Percentiles rank a stretch among this genome's conserved stretches.
Conservation (phyloP, 805 yeast species). For the Jamesozyma piceae region DNA sequence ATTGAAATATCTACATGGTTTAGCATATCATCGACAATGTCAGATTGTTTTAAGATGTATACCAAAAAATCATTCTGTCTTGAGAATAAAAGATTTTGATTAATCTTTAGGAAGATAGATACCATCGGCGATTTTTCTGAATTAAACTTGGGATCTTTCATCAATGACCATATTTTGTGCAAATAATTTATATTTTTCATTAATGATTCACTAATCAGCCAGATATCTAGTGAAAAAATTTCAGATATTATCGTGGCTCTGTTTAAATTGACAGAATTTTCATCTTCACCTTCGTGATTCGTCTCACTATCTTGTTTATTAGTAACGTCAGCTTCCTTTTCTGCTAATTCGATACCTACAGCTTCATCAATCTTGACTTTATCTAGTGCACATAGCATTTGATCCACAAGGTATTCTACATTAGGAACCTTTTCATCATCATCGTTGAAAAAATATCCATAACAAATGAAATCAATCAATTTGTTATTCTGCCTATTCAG, state of each 20-base stretch:
- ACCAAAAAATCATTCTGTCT: conserved; percentile 36
- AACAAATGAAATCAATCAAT: conserved; percentile 40
- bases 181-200: conserved; percentile 60
- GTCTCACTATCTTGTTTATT: background rate
- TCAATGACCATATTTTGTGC: conserved; percentile 64
- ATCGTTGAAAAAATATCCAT: conserved; percentile 28
- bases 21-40: conserved; percentile 43
- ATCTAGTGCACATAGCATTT: conserved; percentile 14
- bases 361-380: background rate
- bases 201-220: conserved; percentile 82
- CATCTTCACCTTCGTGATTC: conserved; percentile 2
- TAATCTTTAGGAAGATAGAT: conserved; percentile 74
- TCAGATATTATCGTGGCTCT: conserved; percentile 44
- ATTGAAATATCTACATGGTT: conserved; percentile 80
- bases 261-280: conserved; percentile 6
- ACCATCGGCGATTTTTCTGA: conserved; percentile 65
- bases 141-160: conserved; percentile 43
- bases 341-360: background rate
- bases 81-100: conserved; percentile 76
- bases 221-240: conserved; percentile 78
- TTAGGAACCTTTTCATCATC: conserved; percentile 12
- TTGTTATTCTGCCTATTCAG: conserved; percentile 33
- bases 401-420: conserved; percentile 20
- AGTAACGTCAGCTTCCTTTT: background rate
- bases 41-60: conserved; percentile 10